phyloP scores from a whole-genome alignment of 2,329 filamentous ascomycete genomes.

The Fulvia fulva region DNA sequence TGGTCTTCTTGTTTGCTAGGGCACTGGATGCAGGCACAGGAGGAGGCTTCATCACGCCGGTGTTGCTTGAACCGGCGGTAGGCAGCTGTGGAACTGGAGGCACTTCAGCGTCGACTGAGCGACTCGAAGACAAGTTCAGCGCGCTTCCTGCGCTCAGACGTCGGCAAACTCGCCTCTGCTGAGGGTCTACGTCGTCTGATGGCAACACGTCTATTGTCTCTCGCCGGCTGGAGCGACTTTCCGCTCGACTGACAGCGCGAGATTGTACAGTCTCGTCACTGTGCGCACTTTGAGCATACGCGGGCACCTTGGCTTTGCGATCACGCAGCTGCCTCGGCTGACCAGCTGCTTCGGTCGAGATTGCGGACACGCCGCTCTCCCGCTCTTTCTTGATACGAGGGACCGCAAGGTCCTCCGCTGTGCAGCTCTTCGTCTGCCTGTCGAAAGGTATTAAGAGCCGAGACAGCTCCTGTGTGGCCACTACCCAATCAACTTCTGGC shows the following conservation, averaged over 20 bases:
- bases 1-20: conserved; percentile 26
- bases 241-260: conserved; percentile 19
- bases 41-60: conserved; percentile 29
- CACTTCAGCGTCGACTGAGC: conserved; percentile 17
- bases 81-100: conserved; percentile 26
- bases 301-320: conserved; percentile 21
- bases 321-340: conserved; percentile 60
- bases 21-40: conserved; percentile 15
- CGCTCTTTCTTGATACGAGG: conserved; percentile 59
- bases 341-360: conserved; percentile 42
- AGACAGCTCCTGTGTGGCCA: conserved; percentile 77
- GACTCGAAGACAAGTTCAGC: conserved; percentile 26
- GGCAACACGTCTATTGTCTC: conserved; percentile 40
- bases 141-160: conserved; percentile 33
- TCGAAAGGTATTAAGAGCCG: conserved; percentile 75
- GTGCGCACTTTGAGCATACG: conserved; percentile 22
- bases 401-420: conserved; percentile 68
- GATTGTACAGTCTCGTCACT: conserved; percentile 25
- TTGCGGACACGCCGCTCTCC: conserved; percentile 48
- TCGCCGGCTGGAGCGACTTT: conserved; percentile 21
- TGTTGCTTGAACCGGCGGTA: background rate
- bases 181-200: conserved; percentile 28
- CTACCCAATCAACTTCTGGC: conserved; percentile 79
- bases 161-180: conserved; percentile 24
- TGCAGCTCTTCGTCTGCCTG: conserved; percentile 71